phyloP scores from a whole-genome alignment of 2,329 filamentous ascomycete species.

The Phoma sp. region DNA sequence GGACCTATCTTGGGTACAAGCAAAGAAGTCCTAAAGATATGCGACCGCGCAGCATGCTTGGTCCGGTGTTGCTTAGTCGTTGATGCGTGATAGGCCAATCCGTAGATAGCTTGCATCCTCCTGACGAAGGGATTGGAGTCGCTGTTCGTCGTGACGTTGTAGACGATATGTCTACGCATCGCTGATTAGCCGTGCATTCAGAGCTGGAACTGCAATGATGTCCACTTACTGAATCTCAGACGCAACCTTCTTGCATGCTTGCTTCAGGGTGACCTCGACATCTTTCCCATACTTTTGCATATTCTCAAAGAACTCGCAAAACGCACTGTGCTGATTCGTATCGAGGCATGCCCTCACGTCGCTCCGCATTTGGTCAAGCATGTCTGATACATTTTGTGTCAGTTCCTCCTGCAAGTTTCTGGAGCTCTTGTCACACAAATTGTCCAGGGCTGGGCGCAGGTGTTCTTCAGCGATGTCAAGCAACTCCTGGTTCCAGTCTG shows the following conservation, averaged over 20 bases:
- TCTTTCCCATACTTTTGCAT: not conserved
- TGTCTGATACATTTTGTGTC: not conserved
- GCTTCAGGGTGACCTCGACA: not conserved
- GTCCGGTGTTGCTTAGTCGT: not conserved
- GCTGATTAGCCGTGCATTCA: too few relatives aligned
- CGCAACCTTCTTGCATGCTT: not conserved
- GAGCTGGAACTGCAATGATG: too few relatives aligned
- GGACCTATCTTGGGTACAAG: not conserved
- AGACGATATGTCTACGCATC: not conserved
- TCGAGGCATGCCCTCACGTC: not conserved
- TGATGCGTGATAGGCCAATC: not conserved
- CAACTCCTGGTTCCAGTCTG: not conserved
- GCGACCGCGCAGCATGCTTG: not conserved
- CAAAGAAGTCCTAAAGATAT: not conserved
- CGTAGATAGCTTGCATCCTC: not conserved
- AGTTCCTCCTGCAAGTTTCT: not conserved
- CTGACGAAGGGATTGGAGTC: not conserved
- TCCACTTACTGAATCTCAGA: not conserved
- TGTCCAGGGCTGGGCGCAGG: not conserved
- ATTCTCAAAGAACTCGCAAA: not conserved
- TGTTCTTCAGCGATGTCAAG: not conserved
- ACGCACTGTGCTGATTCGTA: not conserved
- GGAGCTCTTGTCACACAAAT: not conserved
- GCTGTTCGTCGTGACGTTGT: not conserved
- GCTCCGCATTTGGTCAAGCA: not conserved